A percentile compares a stretch with the other conserved stretches of the same genome.
These are phyloP conservation scores for Saccharum hybrid DNA, from an alignment of 202 grass and related monocot species.

Conservation along the genomic window DNA sequence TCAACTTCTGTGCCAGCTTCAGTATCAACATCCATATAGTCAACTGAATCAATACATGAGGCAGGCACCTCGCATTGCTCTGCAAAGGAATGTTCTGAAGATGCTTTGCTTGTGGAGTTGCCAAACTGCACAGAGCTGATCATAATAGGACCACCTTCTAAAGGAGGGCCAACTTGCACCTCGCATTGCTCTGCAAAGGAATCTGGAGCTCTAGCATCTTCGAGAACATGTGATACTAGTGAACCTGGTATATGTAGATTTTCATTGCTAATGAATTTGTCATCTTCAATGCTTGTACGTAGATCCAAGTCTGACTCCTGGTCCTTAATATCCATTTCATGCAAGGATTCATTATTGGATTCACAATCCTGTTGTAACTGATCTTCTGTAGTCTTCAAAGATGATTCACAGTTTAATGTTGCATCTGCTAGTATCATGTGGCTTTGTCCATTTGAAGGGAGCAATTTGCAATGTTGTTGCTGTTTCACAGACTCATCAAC, in stretches of 20 bases:
- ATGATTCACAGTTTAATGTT: conserved; percentile 39
- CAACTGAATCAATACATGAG: too few relatives aligned
- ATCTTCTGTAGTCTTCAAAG: conserved; percentile 37
- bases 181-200: too few relatives aligned
- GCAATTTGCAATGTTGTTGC: conserved; percentile 24
- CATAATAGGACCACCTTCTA: conserved; percentile 29
- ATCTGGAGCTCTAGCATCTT: too few relatives aligned
- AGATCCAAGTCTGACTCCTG: conserved; percentile 29
- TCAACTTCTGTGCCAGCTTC: too few relatives aligned
- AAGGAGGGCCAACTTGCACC: background rate
- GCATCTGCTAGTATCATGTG: conserved; percentile 33
- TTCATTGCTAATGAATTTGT: conserved; percentile 14
- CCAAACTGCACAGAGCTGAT: conserved; percentile 40
- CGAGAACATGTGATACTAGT: background rate
- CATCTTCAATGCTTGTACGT: conserved; percentile 1
- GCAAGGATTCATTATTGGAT: conserved; percentile 35
- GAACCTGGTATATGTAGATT: conserved; percentile 39
- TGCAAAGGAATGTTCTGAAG: background rate
- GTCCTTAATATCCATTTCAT: background rate
- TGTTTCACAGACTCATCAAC: conserved; percentile 50
- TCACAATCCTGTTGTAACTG: conserved; percentile 35
- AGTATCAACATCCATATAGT: too few relatives aligned
- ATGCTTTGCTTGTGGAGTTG: conserved; percentile 31
- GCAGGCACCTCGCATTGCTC: conserved; percentile 40
- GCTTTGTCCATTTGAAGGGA: conserved; percentile 32